Evolutionary conservation across 352 stramenopile species (phyloP), one percentile per base, ranked within the genome.

Genomic region (Phytophthora pini): DNA sequence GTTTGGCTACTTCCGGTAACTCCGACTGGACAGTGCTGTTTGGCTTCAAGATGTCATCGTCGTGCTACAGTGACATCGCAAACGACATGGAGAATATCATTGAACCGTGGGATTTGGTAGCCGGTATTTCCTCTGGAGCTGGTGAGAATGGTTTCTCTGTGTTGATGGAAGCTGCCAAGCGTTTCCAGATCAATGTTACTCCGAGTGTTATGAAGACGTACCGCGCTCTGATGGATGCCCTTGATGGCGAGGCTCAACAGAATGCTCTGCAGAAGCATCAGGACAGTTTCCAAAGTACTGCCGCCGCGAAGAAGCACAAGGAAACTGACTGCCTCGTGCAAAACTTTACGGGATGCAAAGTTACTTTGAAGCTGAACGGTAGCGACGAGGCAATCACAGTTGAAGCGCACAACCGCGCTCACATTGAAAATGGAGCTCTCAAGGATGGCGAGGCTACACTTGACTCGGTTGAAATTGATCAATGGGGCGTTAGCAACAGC

Each of bases 181-280:
- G 78, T 11, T 90, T 93, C 62, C 84, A 93, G 53, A 82, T 93
- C 51, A 93, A 93, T 56, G 70, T 93, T 32, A 89, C 84, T 10
- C 82, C 84, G 4, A 83, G 79, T 34, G 65, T 93, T 15, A 27
- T 96, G 46, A 90, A 93, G 43, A 90, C 80, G 11, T 92, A 94
- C 31, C 82, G 82, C 47, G 80, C 82, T 11, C 41, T 96, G 43
- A 92, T 91, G 68, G 88, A 96, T 22, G 82, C 92, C 0, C 57
- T 93, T 38, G 84, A 89, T 13, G 81, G 79, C 13, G 82, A 90
- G 49, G 81, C 80, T 3, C 76, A 88, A 40, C 56, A 83, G 44
- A 81, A 83, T 66, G 74, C 78, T 50, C 20, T 89, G 15, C 78
- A 87, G 43, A 85, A 90, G 54, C 79, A 91, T 60, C 80, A 90